Base-by-base conservation (phyloP, 208 protist species). In the Crithidia expoeki region DNA sequence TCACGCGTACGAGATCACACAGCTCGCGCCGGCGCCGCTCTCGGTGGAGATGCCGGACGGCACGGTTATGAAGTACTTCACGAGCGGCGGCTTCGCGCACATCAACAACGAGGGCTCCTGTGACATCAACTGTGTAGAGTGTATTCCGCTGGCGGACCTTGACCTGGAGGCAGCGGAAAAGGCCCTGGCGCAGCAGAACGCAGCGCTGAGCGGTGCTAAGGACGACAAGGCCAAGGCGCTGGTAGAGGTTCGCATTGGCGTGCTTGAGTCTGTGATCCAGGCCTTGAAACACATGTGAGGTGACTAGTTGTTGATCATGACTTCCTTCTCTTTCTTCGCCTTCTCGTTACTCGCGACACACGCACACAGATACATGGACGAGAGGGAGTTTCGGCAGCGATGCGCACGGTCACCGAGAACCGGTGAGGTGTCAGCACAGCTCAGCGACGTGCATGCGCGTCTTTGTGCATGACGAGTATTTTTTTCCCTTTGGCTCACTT, bases 61-160 rank as follows among this genome's bases (percentile, higher is more conserved):
- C 16, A 83, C 71, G 7, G 78, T 88, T 40, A 59, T 85, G 56
- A 94, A 92, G 76, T 97, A 77, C 76, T 94, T 95, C 72, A 80
- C 87, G 46, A 95, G 88, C 62, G 93, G 93, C 34, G 93, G 93
- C 32, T 97, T 97, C 58, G 93, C 89, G 2, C 93, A 97, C 77
- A 86, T 93, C 53, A 97, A 97, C 83, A 96, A 95, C 75, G 90
- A 96, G 62, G 93, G 93, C 33, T 93, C 87, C 25, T 94, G 90
- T 71, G 93, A 97, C 68, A 91, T 97, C 17, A 95, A 97, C 82
- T 92, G 87, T 44, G 89, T 94, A 27, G 93, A 97, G 79, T 92
- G 87, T 72, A 86, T 95, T 56, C 89, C 90, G 0, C 47, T 97
- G 14, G 74, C 80, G 0, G 90, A 95, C 16, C 84, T 97, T 27